Evolutionary conservation across 805 yeast species (phyloP).

Genomic region (Blastobotrys peoriensis): DNA sequence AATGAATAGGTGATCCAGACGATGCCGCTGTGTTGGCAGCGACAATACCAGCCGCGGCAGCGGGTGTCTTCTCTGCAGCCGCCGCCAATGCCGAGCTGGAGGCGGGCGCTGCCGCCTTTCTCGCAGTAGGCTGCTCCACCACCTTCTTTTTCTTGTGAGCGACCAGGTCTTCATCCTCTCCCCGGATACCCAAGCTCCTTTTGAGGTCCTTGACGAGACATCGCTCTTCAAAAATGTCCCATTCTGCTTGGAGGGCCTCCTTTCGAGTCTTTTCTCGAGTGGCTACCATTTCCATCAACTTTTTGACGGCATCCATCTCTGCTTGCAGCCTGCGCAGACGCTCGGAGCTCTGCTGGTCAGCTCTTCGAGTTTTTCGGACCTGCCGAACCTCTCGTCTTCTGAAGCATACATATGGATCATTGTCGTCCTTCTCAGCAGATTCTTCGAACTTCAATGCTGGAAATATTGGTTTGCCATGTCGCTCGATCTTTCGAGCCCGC

Average conservation of each 20-base stretch:
- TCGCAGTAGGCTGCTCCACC: slow-evolving; percentile 13
- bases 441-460: slow-evolving; percentile 82
- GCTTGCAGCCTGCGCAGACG: slow-evolving; percentile 65
- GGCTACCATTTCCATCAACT: slow-evolving; percentile 61
- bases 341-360: slow-evolving; percentile 86
- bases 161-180: slow-evolving; percentile 77
- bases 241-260: slow-evolving; percentile 57
- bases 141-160: slow-evolving; percentile 58
- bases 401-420: slow-evolving; percentile 92
- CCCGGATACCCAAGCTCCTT: slow-evolving; percentile 67
- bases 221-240: slow-evolving; percentile 65
- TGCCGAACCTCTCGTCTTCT: slow-evolving; percentile 93
- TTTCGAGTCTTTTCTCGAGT: slow-evolving; percentile 64
- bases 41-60: slow-evolving; percentile 30
- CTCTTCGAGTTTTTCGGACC: slow-evolving; percentile 91
- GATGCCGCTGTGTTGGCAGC: slow-evolving; percentile 14
- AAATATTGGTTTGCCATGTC: slow-evolving; percentile 63
- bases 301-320: slow-evolving; percentile 72
- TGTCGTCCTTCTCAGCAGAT: slow-evolving; percentile 78
- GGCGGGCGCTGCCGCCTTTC: slow-evolving; percentile 17
- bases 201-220: slow-evolving; percentile 66
- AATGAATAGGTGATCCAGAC: slow-evolving; percentile 8
- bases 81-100: slow-evolving; percentile 11
- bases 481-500: slow-evolving; percentile 63
- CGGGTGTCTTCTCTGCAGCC: slow-evolving; percentile 16